A percentile compares a stretch with the other conserved stretches of the same genome.
These are phyloP conservation scores for Eucalyptus coolabah DNA, from an alignment of 345 rosid genomes.

Conservation along the genomic window DNA sequence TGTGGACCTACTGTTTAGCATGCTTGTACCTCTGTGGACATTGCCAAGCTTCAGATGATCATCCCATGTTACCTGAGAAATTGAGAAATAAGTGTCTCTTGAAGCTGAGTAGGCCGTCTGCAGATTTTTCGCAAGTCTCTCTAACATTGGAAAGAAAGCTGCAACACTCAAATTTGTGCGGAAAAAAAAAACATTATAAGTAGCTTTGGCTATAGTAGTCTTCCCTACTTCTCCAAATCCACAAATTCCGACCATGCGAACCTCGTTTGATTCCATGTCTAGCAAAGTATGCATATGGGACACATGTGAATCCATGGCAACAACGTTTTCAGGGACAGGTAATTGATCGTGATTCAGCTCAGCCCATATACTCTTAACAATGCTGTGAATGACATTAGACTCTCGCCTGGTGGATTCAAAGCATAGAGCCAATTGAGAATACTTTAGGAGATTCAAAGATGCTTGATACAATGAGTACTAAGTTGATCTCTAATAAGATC, in stretches of 20 bases:
- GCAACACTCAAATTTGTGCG: slow-evolving; percentile 3
- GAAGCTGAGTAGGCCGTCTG: background rate
- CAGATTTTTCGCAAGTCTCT: background rate
- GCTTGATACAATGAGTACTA: background rate
- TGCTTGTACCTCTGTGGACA: background rate
- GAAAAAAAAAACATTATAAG: slow-evolving; percentile 6
- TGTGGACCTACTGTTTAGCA: background rate
- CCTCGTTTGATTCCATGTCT: background rate
- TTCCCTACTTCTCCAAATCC: background rate
- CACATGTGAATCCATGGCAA: background rate
- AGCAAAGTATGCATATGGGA: background rate
- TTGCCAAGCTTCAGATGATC: background rate
- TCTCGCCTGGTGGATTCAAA: background rate
- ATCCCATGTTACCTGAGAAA: background rate
- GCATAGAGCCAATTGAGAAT: background rate
- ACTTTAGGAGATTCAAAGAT: background rate
- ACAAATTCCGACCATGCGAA: background rate
- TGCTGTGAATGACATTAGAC: background rate
- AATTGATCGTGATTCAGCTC: background rate
- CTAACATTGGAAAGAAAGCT: slow-evolving; percentile 19
- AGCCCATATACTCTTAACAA: background rate
- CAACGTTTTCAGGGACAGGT: background rate
- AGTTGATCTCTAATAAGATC: background rate
- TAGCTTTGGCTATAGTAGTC: slow-evolving; percentile 7
- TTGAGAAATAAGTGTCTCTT: background rate